Base-by-base conservation (phyloP, 306 rosid species). In the Casuarina cunninghamiana region DNA sequence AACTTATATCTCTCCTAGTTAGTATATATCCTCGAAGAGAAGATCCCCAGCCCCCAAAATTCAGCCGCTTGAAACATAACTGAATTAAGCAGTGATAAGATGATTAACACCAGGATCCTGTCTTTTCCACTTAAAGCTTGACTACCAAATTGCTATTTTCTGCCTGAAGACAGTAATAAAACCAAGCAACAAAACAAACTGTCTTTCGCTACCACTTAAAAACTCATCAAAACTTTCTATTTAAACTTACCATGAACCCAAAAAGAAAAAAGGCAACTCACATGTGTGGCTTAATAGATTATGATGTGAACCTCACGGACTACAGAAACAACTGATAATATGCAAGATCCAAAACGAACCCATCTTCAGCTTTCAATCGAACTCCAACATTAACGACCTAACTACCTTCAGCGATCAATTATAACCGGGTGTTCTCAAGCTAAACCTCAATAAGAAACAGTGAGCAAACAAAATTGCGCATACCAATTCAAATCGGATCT, bases 71-170 rank as follows among this genome's bases (percentile, higher is more conserved):
- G 5, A 61, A 61, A 61, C 0, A 6, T 35, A 54, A 60, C 41
- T 16, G 9, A 66, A 49, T 41, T 7, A 39, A 16, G 13, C 15
- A 66, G 49, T 41, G 65, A 16, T 66, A 7, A 65, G 48, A 17
- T 41, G 35, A 66, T 9, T n/a, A 66, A 41, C 17, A 66, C 71
- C 35, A 66, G 26, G 48, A 66, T 66, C 71, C 71, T 66, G 71
- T 17, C 71, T 66, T 66, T 10, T 41, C 48, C 49, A 41, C 35
- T 65, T 12, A 17, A 41, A 17, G 15, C 42, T 66, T 41, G 71
- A 66, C 32, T 41, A 8, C 0, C 32, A 66, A 26, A 38, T 42
- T 66, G 32, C 39, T 15, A 42, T 41, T 66, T 39, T 66, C 32
- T 6, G 8, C 50, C 9, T 2, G 39, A 58, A 58, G 35, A 19